Base-by-base conservation (phyloP, 331 rosid species). In the Acacia concinna region DNA sequence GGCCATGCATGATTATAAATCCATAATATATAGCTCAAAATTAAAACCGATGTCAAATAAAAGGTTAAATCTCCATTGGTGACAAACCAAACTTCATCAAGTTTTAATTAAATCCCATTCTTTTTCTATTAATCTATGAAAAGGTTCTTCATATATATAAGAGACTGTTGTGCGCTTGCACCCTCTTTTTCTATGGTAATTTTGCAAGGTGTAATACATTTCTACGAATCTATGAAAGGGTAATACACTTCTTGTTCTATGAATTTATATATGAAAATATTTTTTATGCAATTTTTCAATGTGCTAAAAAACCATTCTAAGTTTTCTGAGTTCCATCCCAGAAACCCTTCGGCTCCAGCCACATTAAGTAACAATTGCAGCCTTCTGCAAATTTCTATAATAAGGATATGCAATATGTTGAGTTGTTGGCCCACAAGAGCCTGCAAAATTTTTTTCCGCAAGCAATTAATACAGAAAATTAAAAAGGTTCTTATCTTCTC, bases 291-390 rank as follows among this genome's bases (percentile, higher is more conserved):
- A n/a, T n/a, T n/a, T n/a, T n/a, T n/a, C n/a, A n/a, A n/a, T n/a
- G n/a, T n/a, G n/a, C n/a, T n/a, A n/a, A n/a, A n/a, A n/a, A 52
- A 96, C 99, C 99, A 93, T 93, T 90, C 91, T 96, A 79, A 96
- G 98, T 82, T 67, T 78, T 88, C 99, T 90, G 51, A 96, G 99
- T 86, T 96, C 99, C 82, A 73, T 93, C 84, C 97, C 83, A 68
- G 99, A 98, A 84, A 96, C 92, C 82, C 99, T 90, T 74, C 85
- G 54, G 84, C 99, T 96, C 99, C 99, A 96, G 77, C 97, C 84
- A 80, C 99, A 96, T 82, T 96, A 98, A 78, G 99, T 88, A 81
- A 79, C 85, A 88, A 96, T 64, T 67, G 81, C 89, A 81, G 98
- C 92, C 83, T 87, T 96, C 83, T 87, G 99, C 87, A 96, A 91